These are phyloP conservation scores for Thelonectria blattea DNA, from an alignment of 2,329 filamentous ascomycete species.

Conservation along the genomic window DNA sequence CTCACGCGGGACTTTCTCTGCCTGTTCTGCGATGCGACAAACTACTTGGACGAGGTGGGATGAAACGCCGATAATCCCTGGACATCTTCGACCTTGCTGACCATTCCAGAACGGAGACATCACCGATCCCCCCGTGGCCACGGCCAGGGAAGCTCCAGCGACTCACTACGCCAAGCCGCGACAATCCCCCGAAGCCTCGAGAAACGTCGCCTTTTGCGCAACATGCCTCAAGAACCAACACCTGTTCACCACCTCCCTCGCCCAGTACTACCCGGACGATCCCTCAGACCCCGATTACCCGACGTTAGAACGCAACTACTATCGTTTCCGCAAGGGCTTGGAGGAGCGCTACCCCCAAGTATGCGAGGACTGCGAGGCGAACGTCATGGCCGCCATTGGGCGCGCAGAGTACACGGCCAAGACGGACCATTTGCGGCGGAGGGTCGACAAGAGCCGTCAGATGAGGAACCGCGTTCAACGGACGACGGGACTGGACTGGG, in stretches of 20 bases:
- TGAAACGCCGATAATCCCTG: fast-evolving
- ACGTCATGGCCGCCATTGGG: constrained; percentile 72
- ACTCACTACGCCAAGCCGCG: constrained; percentile 56
- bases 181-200: constrained; percentile 29
- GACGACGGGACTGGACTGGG: constrained; percentile 49
- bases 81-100: constrained; percentile 11
- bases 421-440: constrained; percentile 77
- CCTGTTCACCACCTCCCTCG: constrained; percentile 75
- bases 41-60: constrained; percentile 83
- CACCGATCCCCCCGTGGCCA: constrained; percentile 77
- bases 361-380: constrained; percentile 79
- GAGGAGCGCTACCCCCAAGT: constrained; percentile 89
- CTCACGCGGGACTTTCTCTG: constrained; percentile 73
- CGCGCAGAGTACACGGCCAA: constrained; percentile 80
- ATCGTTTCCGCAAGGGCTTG: constrained; percentile 72
- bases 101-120: constrained; percentile 79
- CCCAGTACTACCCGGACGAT: constrained; percentile 77
- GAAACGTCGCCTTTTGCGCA: constrained; percentile 66
- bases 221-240: constrained; percentile 90
- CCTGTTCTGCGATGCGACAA: constrained; percentile 80
- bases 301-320: constrained; percentile 71
- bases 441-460: constrained; percentile 70
- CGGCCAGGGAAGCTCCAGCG: constrained; percentile 49
- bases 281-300: constrained; percentile 70
- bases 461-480: constrained; percentile 35